Percentiles rank a stretch among this genome's conserved stretches.
Conservation (phyloP, 169 alveolate species). For the Plasmodium gonderi region DNA sequence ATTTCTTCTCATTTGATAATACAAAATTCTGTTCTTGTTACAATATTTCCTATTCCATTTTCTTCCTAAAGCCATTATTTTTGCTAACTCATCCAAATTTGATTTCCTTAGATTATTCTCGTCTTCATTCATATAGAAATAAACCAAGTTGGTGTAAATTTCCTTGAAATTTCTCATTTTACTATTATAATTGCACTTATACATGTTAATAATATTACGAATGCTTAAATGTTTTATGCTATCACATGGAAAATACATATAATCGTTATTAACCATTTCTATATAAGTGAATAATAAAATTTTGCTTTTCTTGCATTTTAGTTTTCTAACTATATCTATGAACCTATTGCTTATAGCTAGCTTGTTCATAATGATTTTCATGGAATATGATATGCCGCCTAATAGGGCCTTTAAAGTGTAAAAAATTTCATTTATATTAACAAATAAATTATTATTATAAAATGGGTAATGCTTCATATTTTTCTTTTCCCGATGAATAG, state of each 20-base stretch:
- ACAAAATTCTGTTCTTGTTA: not conserved
- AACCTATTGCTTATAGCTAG: conserved; percentile 9
- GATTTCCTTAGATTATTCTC: not conserved
- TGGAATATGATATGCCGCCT: not conserved
- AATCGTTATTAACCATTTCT: not conserved
- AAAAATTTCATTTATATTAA: conserved; percentile 4
- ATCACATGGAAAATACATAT: not conserved
- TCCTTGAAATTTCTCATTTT: not conserved
- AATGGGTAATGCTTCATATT: conserved; percentile 2
- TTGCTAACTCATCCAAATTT: conserved; percentile 6
- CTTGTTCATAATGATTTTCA: not conserved
- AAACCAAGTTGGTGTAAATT: not conserved
- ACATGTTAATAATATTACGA: conserved; percentile 16
- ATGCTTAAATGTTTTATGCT: conserved; percentile 32
- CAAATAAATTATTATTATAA: conserved; percentile 20
- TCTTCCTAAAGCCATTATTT: not conserved
- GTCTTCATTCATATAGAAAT: not conserved
- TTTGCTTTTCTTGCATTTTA: not conserved
- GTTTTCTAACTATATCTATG: conserved; percentile 12
- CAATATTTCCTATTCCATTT: not conserved
- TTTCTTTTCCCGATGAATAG: not conserved
- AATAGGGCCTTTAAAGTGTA: conserved; percentile 2
- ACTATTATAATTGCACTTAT: not conserved
- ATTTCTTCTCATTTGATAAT: not conserved
- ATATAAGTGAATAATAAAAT: not conserved